Percentiles rank a stretch among this genome's conserved stretches.
Evolutionary conservation across 495 filamentous ascomycete genomes (phyloP).

Genomic region (Penicillium psychrofluorescens): DNA sequence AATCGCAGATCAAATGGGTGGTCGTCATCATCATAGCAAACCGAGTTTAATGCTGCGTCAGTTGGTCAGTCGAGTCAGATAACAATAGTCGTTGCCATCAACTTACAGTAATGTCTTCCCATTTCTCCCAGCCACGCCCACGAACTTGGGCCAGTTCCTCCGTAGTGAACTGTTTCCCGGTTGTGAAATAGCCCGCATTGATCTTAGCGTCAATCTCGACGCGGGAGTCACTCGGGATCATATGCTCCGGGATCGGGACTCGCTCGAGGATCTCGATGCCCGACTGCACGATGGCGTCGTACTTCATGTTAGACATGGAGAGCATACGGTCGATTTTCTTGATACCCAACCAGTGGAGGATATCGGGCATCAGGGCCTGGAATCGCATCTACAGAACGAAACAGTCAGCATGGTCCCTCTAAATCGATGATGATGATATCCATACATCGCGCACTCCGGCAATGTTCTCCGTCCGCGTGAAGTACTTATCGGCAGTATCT

Average conservation of each 20-base stretch:
- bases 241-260: conserved; percentile 85
- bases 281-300: conserved; percentile 94
- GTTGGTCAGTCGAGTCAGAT: background rate
- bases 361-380: conserved; percentile 98
- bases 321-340: conserved; percentile 98
- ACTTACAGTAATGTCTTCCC: conserved; percentile 52
- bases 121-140: conserved; percentile 88
- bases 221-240: conserved; percentile 90
- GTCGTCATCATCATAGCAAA: background rate
- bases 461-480: conserved; percentile 93
- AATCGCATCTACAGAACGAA: conserved; percentile 67
- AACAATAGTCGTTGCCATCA: background rate
- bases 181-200: conserved; percentile 93
- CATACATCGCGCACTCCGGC: conserved; percentile 75
- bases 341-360: conserved; percentile 97
- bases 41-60: conserved; percentile 9
- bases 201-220: conserved; percentile 99
- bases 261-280: conserved; percentile 92
- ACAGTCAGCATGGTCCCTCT: background rate
- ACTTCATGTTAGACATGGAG: conserved; percentile 99
- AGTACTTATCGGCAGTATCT: conserved; percentile 93
- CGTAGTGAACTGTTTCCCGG: conserved; percentile 79
- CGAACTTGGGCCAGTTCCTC: conserved; percentile 79
- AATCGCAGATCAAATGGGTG: too few species aligned
- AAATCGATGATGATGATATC: background rate